These are phyloP conservation scores for Leccinum holopus DNA, from an alignment of 1,284 basidiomycete genomes.

Conservation along the genomic window DNA sequence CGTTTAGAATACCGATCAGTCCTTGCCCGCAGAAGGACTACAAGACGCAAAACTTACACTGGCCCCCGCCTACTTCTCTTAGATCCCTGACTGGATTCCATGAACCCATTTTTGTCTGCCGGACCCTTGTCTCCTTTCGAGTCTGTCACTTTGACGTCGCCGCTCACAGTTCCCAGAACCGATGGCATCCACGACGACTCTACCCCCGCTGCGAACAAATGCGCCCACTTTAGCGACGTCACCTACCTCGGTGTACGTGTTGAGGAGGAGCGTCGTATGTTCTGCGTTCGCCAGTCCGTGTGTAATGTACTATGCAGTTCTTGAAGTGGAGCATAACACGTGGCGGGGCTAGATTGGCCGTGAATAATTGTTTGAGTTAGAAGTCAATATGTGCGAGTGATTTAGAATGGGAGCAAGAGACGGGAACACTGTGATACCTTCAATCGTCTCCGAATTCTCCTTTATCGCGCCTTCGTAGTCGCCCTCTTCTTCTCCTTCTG, in stretches of 20 bases:
- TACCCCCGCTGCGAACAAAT: conserved; percentile 87
- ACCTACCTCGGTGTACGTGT: conserved; percentile 96
- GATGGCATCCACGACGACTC: conserved; percentile 92
- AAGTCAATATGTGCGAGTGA: not conserved
- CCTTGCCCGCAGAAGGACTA: not conserved
- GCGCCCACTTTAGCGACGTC: conserved; percentile 86
- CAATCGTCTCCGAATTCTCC: conserved; percentile 90
- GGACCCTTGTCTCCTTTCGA: conserved; percentile 19
- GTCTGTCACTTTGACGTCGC: conserved; percentile 8
- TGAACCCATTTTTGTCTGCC: conserved; percentile 42
- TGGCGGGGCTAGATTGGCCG: conserved; percentile 90
- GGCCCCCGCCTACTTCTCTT: conserved; percentile 68
- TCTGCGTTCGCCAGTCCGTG: conserved; percentile 91
- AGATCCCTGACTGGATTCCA: conserved; percentile 82
- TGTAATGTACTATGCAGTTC: conserved; percentile 71
- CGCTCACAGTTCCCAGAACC: conserved; percentile 43
- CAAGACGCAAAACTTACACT: conserved; percentile 52
- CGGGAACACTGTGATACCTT: conserved; percentile 54
- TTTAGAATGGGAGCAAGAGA: not conserved
- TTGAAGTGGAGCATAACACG: conserved; percentile 91
- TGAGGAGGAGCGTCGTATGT: conserved; percentile 93
- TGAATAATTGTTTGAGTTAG: conserved; percentile 74
- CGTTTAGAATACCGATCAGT: not conserved
- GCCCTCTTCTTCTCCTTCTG: conserved; percentile 52
- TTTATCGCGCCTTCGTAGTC: conserved; percentile 94